Percentiles rank a stretch among this genome's conserved stretches.
These are phyloP conservation scores for Neostapfia colusana DNA, from an alignment of 176 grass and related monocot species.

Conservation along the genomic window DNA sequence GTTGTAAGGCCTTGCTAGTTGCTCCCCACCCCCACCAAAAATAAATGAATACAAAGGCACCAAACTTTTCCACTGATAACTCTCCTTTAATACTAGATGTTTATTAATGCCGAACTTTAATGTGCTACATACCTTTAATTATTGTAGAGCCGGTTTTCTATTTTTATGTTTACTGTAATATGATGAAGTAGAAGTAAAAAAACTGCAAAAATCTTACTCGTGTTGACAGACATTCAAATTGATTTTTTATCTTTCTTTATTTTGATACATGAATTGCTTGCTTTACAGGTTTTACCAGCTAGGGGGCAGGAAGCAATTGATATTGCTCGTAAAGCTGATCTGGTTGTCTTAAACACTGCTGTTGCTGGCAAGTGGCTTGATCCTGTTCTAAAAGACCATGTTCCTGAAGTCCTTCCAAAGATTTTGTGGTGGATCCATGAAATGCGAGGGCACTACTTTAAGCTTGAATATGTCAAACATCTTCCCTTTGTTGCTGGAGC, in stretches of 20 bases:
- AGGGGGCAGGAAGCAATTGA: conserved; percentile 72
- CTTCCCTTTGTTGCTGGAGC: conserved; percentile 81
- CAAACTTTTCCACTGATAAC: too few species aligned
- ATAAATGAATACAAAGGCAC: too few species aligned
- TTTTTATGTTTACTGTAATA: too few species aligned
- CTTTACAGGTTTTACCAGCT: conserved; percentile 64
- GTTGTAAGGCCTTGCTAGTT: too few species aligned
- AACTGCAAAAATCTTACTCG: conserved; percentile 1
- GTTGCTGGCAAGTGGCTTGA: conserved; percentile 97
- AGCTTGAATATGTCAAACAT: conserved; percentile 89
- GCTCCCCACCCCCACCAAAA: too few species aligned
- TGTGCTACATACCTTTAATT: not conserved
- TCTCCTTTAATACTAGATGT: not conserved
- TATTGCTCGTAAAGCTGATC: conserved; percentile 73
- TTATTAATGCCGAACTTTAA: not conserved
- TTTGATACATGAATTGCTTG: conserved; percentile 25
- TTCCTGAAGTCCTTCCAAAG: conserved; percentile 83
- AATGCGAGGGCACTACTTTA: conserved; percentile 99
- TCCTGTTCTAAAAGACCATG: conserved; percentile 74
- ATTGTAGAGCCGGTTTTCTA: too few species aligned
- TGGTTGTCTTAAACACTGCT: conserved; percentile 91
- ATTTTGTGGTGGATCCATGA: conserved; percentile 99
- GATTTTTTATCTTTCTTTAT: conserved; percentile 6
- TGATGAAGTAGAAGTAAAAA: too few species aligned
- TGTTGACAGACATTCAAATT: not conserved